These are phyloP conservation scores for Oidium heveae DNA, from an alignment of 2,329 filamentous ascomycete genomes.

Conservation along the genomic window DNA sequence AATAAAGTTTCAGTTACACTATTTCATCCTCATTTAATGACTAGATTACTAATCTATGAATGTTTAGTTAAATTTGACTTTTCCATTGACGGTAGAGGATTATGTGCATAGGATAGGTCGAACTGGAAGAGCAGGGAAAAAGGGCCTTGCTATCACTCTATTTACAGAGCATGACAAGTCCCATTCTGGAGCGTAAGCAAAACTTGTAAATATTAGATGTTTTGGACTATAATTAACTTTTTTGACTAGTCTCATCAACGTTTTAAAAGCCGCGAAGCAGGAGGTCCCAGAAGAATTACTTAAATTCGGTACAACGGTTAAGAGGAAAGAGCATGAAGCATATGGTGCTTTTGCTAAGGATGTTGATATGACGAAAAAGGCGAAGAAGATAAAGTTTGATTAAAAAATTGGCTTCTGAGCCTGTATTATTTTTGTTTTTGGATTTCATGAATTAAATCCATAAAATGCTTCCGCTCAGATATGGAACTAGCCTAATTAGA, in stretches of 20 bases:
- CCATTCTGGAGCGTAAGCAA: slow-evolving; percentile 60
- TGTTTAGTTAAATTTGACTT: slow-evolving; percentile 30
- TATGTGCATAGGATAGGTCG: slow-evolving; percentile 94
- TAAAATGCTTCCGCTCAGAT: slow-evolving; percentile 1
- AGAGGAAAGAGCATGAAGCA: slow-evolving; percentile 91
- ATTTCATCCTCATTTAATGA: neutral
- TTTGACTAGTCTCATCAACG: slow-evolving; percentile 52
- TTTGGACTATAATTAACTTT: neutral
- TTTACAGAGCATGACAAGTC: slow-evolving; percentile 92
- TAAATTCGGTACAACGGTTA: slow-evolving; percentile 93
- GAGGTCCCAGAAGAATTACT: slow-evolving; percentile 70
- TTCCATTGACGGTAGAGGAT: slow-evolving; percentile 93
- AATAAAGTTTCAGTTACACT: neutral
- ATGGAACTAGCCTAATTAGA: neutral
- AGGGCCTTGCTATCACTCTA: slow-evolving; percentile 69
- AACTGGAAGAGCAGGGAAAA: slow-evolving; percentile 78
- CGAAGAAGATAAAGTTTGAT: slow-evolving; percentile 84
- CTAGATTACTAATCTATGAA: no score
- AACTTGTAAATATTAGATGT: neutral
- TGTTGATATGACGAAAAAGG: slow-evolving; percentile 55
- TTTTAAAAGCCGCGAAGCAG: slow-evolving; percentile 81
- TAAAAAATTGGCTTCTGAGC: slow-evolving; percentile 9
- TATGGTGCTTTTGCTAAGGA: slow-evolving; percentile 96
- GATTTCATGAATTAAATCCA: neutral
- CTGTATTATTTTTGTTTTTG: neutral